These are phyloP conservation scores for Linderniella brevidens DNA, from an alignment of 257 asterid genomes.

Conservation along the genomic window DNA sequence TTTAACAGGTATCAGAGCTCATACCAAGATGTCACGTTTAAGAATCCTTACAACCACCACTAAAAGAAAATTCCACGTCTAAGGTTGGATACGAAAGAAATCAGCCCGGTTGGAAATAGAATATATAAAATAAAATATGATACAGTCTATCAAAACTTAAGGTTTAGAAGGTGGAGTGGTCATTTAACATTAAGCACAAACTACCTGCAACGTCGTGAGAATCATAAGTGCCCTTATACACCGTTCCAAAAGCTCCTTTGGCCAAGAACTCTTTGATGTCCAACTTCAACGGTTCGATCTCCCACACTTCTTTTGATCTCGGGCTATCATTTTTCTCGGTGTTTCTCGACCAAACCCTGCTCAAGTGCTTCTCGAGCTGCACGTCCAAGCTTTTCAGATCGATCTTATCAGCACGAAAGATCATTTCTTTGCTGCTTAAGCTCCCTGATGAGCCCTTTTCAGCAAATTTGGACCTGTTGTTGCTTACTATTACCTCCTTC, in stretches of 20 bases:
- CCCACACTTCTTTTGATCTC: constrained; percentile 73
- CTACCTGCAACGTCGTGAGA: constrained; percentile 84
- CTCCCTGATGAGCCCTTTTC: constrained; percentile 13
- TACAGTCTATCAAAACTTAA: too few relatives aligned
- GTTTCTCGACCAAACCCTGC: constrained; percentile 70
- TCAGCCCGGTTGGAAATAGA: too few relatives aligned
- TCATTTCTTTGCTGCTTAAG: constrained; percentile 64
- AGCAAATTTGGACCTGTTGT: too few relatives aligned
- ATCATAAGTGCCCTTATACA: constrained; percentile 72
- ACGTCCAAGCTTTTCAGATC: constrained; percentile 79
- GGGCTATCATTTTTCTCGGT: constrained; percentile 21
- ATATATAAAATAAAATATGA: too few relatives aligned
- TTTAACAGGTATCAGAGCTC: too few relatives aligned
- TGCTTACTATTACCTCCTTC: too few relatives aligned
- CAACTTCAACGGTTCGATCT: constrained; percentile 67
- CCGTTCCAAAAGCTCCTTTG: constrained; percentile 87
- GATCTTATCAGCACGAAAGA: constrained; percentile 78
- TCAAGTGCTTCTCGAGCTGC: constrained; percentile 86
- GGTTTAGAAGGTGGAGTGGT: too few relatives aligned
- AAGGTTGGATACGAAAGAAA: too few relatives aligned
- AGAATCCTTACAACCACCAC: too few relatives aligned
- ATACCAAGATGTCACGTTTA: too few relatives aligned
- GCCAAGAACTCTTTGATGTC: constrained; percentile 80
- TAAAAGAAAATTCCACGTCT: too few relatives aligned
- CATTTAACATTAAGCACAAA: too few relatives aligned